Conservation (phyloP, 805 yeast species). For the Spathaspora boniae region DNA sequence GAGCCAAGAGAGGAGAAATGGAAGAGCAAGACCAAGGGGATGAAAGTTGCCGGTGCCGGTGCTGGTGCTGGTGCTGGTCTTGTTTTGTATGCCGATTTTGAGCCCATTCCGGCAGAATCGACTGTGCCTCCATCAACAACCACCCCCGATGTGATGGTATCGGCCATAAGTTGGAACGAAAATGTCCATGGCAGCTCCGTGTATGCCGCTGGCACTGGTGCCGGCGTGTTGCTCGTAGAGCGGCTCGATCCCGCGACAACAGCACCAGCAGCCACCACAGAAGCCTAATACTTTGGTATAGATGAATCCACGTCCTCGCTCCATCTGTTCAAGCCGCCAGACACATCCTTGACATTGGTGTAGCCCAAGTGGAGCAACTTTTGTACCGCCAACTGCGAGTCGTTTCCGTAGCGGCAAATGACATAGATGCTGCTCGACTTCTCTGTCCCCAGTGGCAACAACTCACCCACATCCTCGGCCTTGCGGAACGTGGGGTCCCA, state of each 20-base stretch:
- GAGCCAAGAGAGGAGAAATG: constrained; percentile 10
- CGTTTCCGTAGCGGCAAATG: constrained; percentile 87
- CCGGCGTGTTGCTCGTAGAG: constrained; percentile 50
- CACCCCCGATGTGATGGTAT: constrained; percentile 50
- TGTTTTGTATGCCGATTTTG: constrained; percentile 22
- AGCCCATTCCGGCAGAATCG: constrained; percentile 27
- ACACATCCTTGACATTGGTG: constrained; percentile 56
- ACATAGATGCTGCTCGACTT: constrained; percentile 43
- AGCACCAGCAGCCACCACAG: constrained; percentile 4
- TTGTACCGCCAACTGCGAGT: constrained; percentile 75
- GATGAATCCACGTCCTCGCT: constrained; percentile 52
- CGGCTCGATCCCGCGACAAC: constrained; percentile 24
- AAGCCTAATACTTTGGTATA: constrained; percentile 60
- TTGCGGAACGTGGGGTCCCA: constrained; percentile 44
- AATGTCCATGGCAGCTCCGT: constrained; percentile 37
- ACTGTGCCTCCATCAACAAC: constrained; percentile 30
- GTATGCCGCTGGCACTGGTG: constrained; percentile 51
- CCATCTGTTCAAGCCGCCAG: constrained; percentile 78
- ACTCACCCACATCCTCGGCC: constrained; percentile 15
- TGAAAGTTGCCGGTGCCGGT: no score
- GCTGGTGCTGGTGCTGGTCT: neutral
- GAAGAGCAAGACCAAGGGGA: no score
- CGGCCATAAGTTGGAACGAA: constrained; percentile 59
- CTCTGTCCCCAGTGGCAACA: constrained; percentile 20
- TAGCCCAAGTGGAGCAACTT: constrained; percentile 51